Evolutionary conservation across 331 rosid genomes (phyloP), one percentile per base, ranked within the genome.

Genomic region (Malus hybrid): DNA sequence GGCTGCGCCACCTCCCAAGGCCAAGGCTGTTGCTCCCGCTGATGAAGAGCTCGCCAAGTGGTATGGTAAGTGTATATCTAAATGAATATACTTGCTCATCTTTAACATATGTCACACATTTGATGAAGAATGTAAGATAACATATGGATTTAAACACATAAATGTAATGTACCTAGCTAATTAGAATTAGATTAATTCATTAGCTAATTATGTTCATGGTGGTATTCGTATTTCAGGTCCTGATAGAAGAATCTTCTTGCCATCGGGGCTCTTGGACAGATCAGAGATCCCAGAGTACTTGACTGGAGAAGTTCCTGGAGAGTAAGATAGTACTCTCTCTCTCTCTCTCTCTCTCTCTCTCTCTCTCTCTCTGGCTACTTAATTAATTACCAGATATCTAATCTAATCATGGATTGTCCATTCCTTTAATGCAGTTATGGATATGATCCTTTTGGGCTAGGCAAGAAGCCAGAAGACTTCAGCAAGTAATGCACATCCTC

Each of bases 1-100:
- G 77, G 80, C 91, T 0, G 85, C 89, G 15, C 75, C 89, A 2
- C 82, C 87, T 6, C 63, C 93, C 16, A 92, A 92, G 85, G 32
- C 89, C 4, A 89, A 89, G 89, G 80, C 84, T 2, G 91, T 75
- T 39, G 28, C 92, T 44, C 88, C 99, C 2, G 78, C 64, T 12
- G 62, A 75, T 60, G 99, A 92, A 1, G 99, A 95, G 72, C 99
- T 95, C 72, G 88, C 99, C 92, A 95, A 95, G 96, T 95, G 99
- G 99, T 95, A 95, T 73, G 99, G 99, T 95, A 80, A 81, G 99
- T 16, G n/a, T 28, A 30, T 11, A 12, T 71, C 36, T 63, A 20
- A 28, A 72, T 75, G 19, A 2, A 0, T 18, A 18, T 52, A 52
- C n/a, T 52, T 52, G 57, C 57, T 52, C 20, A 52, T 16, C 20